phyloP scores from a whole-genome alignment of 306 rosid genomes.

The Pterocarpus santalinus region DNA sequence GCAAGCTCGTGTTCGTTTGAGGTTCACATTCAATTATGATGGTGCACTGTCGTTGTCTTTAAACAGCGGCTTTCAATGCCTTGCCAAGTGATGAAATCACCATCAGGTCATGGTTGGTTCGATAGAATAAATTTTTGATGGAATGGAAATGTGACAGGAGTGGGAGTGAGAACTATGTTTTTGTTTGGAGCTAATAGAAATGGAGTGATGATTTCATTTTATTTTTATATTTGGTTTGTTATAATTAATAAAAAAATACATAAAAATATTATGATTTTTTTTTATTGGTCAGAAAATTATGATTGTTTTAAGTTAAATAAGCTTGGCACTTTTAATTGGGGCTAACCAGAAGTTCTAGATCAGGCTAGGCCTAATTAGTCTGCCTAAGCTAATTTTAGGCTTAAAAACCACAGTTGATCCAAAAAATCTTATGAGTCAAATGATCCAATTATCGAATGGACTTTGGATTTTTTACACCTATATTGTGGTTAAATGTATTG shows the following conservation, averaged over 20 bases:
- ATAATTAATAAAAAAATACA: too few relatives aligned
- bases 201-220: background rate
- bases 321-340: background rate
- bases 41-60: slow-evolving; percentile 41
- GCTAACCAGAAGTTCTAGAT: background rate
- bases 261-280: too few relatives aligned
- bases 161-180: background rate
- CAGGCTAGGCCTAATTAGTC: background rate
- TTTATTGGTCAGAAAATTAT: background rate
- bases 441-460: too few relatives aligned
- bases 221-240: too few relatives aligned
- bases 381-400: background rate
- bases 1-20: slow-evolving; percentile 41
- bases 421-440: too few relatives aligned
- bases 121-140: background rate
- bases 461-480: too few relatives aligned
- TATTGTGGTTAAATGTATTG: too few relatives aligned
- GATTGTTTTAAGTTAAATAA: background rate
- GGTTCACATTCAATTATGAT: slow-evolving; percentile 48
- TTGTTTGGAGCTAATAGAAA: background rate
- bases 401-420: background rate
- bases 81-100: slow-evolving; percentile 1
- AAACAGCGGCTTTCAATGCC: slow-evolving; percentile 36
- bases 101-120: background rate
- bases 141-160: background rate